Conservation (phyloP, 139 green algal species). For the Parachlorella kessleri region DNA sequence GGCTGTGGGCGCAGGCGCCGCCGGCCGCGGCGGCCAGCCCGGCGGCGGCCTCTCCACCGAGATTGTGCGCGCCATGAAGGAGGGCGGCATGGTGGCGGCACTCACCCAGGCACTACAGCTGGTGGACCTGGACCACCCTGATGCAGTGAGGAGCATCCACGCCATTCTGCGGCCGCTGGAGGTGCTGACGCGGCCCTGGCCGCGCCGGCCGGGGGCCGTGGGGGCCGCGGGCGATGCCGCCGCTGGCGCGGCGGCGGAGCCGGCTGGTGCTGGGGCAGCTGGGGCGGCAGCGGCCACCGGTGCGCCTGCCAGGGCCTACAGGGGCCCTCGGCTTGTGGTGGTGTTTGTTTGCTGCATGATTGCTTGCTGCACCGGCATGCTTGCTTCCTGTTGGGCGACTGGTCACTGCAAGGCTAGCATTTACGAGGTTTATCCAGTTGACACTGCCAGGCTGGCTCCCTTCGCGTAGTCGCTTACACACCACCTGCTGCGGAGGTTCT, state of each 20-base stretch:
- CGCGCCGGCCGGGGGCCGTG: background rate
- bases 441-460: no score
- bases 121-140: conserved; percentile 71
- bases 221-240: background rate
- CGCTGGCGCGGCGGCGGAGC: background rate
- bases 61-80: conserved; percentile 74
- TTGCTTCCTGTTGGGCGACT: no score
- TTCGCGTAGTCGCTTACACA: no score
- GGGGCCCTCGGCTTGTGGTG: no score
- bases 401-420: no score
- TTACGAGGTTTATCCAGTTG: no score
- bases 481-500: no score
- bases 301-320: background rate
- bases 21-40: background rate
- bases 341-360: no score
- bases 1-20: background rate
- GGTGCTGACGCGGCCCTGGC: conserved; percentile 69
- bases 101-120: conserved; percentile 53
- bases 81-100: conserved; percentile 68
- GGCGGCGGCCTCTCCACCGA: conserved; percentile 55
- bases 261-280: background rate
- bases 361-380: no score
- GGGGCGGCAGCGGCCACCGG: conserved; percentile 16
- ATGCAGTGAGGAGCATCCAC: conserved; percentile 57
- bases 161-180: conserved; percentile 85